Conservation (phyloP, 352 stramenopile species). For the Globisporangium orthogonon region DNA sequence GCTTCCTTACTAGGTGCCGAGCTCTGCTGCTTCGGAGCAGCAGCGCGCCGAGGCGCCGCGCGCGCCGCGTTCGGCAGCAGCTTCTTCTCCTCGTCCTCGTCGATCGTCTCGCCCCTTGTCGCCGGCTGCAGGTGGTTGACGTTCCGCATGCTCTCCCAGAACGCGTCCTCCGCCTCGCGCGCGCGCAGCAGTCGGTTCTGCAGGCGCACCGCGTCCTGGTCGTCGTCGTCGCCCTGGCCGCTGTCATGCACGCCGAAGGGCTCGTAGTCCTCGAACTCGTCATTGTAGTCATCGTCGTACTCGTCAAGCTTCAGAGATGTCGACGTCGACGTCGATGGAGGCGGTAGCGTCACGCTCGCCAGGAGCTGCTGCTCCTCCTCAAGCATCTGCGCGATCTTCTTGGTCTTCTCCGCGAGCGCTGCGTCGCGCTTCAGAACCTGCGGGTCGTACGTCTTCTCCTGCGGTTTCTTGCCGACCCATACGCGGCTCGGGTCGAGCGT, state of each 20-base stretch:
- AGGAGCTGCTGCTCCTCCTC: constrained; percentile 38
- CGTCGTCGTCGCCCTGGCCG: constrained; percentile 38
- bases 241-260: constrained; percentile 47
- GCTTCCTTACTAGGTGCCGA: constrained; percentile 14
- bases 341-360: constrained; percentile 13
- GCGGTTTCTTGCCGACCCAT: constrained; percentile 61
- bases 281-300: constrained; percentile 84
- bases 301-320: constrained; percentile 30
- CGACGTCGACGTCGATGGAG: no score
- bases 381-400: constrained; percentile 41
- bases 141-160: constrained; percentile 71
- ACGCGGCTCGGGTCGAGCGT: constrained; percentile 45
- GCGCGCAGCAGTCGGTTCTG: constrained; percentile 45
- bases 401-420: constrained; percentile 45
- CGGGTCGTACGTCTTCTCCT: constrained; percentile 53
- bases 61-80: constrained; percentile 5
- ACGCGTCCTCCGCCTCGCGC: constrained; percentile 55
- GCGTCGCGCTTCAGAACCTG: constrained; percentile 40
- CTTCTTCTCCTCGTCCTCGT: constrained; percentile 22
- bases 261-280: constrained; percentile 81
- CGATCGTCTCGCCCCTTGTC: constrained; percentile 11
- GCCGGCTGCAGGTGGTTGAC: constrained; percentile 23
- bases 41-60: neutral
- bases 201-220: constrained; percentile 46
- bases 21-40: constrained; percentile 14